Percentiles rank a stretch among this genome's conserved stretches.
Conservation (phyloP, 331 rosid genomes). For the Quercus tomentella region DNA sequence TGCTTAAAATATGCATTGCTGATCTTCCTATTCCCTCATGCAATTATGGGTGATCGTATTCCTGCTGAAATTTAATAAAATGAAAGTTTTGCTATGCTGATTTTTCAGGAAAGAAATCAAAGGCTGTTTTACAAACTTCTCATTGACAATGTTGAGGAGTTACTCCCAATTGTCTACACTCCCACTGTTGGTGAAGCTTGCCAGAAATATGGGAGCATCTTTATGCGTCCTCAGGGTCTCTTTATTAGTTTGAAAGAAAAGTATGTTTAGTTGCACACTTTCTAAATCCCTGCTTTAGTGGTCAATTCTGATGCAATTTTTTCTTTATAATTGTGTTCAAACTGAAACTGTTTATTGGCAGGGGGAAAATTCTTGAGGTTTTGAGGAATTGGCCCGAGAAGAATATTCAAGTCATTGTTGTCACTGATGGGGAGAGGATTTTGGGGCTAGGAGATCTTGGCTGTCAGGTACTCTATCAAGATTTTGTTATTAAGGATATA, state of each 20-base stretch:
- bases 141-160: slow-evolving; percentile 84
- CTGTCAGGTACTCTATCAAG: slow-evolving; percentile 58
- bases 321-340: slow-evolving; percentile 12
- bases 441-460: slow-evolving; percentile 98
- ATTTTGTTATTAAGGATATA: not conserved
- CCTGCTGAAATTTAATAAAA: slow-evolving; percentile 8
- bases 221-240: slow-evolving; percentile 81
- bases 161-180: slow-evolving; percentile 93
- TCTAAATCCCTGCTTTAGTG: not conserved
- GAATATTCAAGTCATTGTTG: slow-evolving; percentile 95
- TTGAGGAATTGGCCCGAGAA: slow-evolving; percentile 96
- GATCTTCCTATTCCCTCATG: not conserved
- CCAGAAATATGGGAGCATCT: slow-evolving; percentile 94
- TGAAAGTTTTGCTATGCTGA: not conserved
- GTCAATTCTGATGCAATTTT: slow-evolving; percentile 15
- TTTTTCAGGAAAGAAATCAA: slow-evolving; percentile 80
- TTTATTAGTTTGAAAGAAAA: slow-evolving; percentile 92
- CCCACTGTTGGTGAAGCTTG: slow-evolving; percentile 99
- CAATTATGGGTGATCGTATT: not conserved
- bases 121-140: slow-evolving; percentile 81
- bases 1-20: not conserved
- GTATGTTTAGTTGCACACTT: slow-evolving; percentile 38
- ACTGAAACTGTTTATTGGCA: slow-evolving; percentile 26
- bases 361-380: slow-evolving; percentile 93
- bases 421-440: slow-evolving; percentile 95